Evolutionary conservation across 768 basidiomycete species (phyloP).

Genomic region (Kondoa subrosea): DNA sequence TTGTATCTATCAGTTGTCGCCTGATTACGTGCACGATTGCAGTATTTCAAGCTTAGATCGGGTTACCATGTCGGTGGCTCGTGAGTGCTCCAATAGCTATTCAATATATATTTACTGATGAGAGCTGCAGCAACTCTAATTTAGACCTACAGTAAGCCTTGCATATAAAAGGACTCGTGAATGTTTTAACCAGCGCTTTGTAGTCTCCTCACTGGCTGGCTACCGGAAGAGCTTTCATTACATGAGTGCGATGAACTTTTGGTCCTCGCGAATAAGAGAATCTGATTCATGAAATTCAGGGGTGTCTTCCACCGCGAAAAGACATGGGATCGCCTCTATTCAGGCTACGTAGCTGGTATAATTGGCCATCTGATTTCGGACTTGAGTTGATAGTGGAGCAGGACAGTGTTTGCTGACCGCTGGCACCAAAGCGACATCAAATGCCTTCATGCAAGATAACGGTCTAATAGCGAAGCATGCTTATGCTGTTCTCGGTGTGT

Average conservation of each 20-base stretch:
- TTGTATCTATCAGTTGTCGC: neutral
- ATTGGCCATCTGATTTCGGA: too few relatives aligned
- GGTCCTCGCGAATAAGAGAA: neutral
- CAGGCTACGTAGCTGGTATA: slow-evolving; percentile 3
- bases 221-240: slow-evolving; percentile 9
- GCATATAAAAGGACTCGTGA: neutral
- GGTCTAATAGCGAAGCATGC: slow-evolving; percentile 10
- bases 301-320: slow-evolving; percentile 6
- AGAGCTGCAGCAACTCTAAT: slow-evolving; percentile 3
- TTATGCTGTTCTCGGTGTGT: slow-evolving; percentile 11
- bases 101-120: neutral
- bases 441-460: neutral
- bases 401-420: slow-evolving; percentile 8
- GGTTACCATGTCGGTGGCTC: slow-evolving; percentile 11
- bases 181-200: neutral
- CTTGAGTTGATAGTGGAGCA: too few relatives aligned
- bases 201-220: slow-evolving; percentile 15
- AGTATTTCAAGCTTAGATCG: slow-evolving; percentile 14
- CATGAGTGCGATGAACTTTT: neutral
- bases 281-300: neutral
- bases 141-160: slow-evolving; percentile 7
- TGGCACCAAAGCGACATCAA: slow-evolving; percentile 2
- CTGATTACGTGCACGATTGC: neutral
- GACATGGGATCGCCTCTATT: slow-evolving; percentile 3
- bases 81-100: slow-evolving; percentile 4